A percentile compares a stretch with the other conserved stretches of the same genome.
Evolutionary conservation across 192 early-diverging fungal genomes (phyloP).

Genomic region (Coemansia aciculifera): DNA sequence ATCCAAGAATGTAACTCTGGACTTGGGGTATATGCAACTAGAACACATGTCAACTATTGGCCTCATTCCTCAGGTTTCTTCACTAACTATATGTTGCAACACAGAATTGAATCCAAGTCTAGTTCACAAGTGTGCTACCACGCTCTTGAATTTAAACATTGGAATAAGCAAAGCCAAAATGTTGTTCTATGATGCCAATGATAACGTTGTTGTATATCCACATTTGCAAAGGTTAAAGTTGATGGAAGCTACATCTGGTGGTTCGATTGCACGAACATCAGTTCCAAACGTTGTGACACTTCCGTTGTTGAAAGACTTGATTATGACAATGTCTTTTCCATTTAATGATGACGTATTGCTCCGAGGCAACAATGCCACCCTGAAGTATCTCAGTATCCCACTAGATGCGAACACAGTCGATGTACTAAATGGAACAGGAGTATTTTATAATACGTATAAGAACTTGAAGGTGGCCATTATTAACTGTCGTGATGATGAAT

Average conservation of each 20-base stretch:
- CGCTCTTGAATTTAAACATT: background rate
- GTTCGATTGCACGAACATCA: background rate
- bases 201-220: background rate
- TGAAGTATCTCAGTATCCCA: background rate
- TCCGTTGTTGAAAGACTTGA: background rate
- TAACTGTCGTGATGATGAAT: slow-evolving; percentile 89
- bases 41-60: background rate
- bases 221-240: background rate
- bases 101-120: background rate
- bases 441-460: slow-evolving; percentile 70
- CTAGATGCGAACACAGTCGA: background rate
- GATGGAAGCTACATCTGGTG: background rate
- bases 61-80: background rate
- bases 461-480: slow-evolving; percentile 77
- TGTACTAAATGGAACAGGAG: slow-evolving; percentile 55
- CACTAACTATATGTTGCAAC: background rate
- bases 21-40: background rate
- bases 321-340: background rate
- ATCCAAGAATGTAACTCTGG: background rate
- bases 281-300: background rate
- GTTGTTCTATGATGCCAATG: background rate
- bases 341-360: background rate
- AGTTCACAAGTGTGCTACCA: background rate
- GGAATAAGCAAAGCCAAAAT: background rate
- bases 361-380: background rate